Evolutionary conservation across 352 stramenopile species (phyloP), one percentile per base, ranked within the genome.

Genomic region (Sclerospora graminicola): DNA sequence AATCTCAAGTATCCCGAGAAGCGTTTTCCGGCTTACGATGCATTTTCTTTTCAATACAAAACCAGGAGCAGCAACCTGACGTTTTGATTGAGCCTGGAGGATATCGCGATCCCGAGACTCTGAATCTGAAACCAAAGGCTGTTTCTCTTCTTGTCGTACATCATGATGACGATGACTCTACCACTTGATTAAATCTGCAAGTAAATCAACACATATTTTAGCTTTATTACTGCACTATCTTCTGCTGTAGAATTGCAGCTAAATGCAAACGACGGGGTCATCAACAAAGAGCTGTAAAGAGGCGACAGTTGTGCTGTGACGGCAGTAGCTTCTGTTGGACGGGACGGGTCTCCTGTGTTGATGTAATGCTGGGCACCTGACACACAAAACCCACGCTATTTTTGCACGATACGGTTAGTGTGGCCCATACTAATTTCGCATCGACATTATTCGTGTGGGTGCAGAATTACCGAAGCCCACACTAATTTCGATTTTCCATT

Each of bases 241-340:
- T 49, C 36, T 16, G 31, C 2, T 16, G 31, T 52, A 30, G 9
- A 57, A 20, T 28, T 57, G 41, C 9, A 45, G 18, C 36, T 51
- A 23, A 41, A 33, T 30, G 41, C 14, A 18, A 41, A 57, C 32
- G 55, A 57, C 31, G 47, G 55, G 10, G 60, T 52, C 60, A 66
- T 64, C 48, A 21, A 37, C 39, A 20, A 18, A 20, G 9, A 28
- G 8, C 13, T 7, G 10, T 49, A 63, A 14, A 53, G 51, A 20
- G 92, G 82, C 80, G 82, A 81, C 29, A 80, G 92, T 47, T 85
- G 71, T 33, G 63, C 79, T 16, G 19, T 89, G 27, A 63, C 78
- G 24, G 76, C 44, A 0, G n/a, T n/a, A n/a, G n/a, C n/a, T n/a
- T n/a, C n/a, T n/a, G n/a, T n/a, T n/a, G n/a, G n/a, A n/a, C n/a